Conservation (phyloP, 805 yeast species). For the Zygosaccharomyces bailii region DNA sequence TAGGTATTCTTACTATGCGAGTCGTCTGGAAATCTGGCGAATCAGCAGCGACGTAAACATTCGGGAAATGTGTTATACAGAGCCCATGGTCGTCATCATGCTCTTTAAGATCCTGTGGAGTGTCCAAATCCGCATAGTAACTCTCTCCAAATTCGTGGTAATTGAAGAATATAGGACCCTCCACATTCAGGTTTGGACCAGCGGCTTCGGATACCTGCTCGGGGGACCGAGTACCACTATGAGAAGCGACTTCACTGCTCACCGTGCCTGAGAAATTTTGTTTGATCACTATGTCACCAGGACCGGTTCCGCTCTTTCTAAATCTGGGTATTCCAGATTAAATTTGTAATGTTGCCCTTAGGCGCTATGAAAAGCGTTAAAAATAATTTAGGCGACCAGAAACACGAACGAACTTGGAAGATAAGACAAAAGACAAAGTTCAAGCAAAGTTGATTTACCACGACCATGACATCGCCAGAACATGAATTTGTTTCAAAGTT, state of each 20-base stretch:
- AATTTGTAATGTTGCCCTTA: conserved; percentile 2
- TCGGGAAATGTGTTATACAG: conserved; percentile 66
- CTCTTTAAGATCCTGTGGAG: conserved; percentile 15
- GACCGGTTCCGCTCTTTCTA: not conserved
- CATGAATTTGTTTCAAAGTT: conserved; percentile 48
- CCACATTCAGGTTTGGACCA: not conserved
- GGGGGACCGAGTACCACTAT: conserved; percentile 12
- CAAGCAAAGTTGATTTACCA: not conserved
- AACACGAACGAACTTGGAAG: not conserved
- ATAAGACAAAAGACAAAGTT: not conserved
- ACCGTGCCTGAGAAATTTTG: conserved; percentile 11
- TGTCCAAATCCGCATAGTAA: conserved; percentile 31
- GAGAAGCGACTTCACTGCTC: conserved; percentile 15
- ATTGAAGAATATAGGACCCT: conserved; percentile 51
- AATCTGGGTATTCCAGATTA: not conserved
- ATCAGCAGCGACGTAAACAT: conserved; percentile 41
- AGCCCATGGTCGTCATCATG: conserved; percentile 38
- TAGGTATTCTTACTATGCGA: conserved; percentile 63
- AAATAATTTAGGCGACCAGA: not conserved
- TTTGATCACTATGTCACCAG: conserved; percentile 5
- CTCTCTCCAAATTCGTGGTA: conserved; percentile 57
- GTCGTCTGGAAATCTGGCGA: conserved; percentile 38
- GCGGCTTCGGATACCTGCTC: conserved; percentile 1
- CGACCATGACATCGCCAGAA: conserved; percentile 32
- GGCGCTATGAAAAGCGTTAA: conserved; percentile 1